Conservation (phyloP, 73 alveolate genomes). For the Tetrahymena malaccensis region DNA sequence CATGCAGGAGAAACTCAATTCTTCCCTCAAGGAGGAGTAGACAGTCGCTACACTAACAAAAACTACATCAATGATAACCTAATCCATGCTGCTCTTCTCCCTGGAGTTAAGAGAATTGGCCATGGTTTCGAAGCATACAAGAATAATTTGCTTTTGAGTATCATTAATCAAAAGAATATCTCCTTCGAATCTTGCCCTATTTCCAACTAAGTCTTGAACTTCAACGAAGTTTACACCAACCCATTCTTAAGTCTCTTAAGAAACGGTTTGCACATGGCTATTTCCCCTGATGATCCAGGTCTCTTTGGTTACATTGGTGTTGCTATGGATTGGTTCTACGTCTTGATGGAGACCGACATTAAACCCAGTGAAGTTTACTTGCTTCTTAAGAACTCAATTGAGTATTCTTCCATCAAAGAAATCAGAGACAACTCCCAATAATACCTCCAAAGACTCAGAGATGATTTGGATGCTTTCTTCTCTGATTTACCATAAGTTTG, state of each 20-base stretch:
- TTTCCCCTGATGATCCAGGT: not conserved
- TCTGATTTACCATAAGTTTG: not conserved
- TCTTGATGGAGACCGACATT: not conserved
- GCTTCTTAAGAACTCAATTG: not conserved
- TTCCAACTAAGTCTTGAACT: not conserved
- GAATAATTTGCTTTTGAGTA: not conserved
- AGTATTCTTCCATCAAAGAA: not conserved
- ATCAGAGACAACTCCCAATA: not conserved
- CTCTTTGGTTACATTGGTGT: not conserved
- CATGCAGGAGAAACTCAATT: not conserved
- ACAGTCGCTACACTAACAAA: not conserved
- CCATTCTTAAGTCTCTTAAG: not conserved
- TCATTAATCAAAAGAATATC: not conserved
- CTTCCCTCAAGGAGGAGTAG: not conserved
- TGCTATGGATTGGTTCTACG: not conserved
- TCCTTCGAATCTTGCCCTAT: not conserved
- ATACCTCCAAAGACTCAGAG: not conserved
- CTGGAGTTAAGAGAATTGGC: not conserved
- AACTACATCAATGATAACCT: not conserved
- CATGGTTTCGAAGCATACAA: not conserved
- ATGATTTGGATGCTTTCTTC: not conserved
- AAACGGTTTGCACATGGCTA: not conserved
- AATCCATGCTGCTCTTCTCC: not conserved
- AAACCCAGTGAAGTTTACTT: not conserved
- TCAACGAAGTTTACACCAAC: not conserved